Evolutionary conservation across 306 rosid species (phyloP).

Genomic region (Senna siamea): DNA sequence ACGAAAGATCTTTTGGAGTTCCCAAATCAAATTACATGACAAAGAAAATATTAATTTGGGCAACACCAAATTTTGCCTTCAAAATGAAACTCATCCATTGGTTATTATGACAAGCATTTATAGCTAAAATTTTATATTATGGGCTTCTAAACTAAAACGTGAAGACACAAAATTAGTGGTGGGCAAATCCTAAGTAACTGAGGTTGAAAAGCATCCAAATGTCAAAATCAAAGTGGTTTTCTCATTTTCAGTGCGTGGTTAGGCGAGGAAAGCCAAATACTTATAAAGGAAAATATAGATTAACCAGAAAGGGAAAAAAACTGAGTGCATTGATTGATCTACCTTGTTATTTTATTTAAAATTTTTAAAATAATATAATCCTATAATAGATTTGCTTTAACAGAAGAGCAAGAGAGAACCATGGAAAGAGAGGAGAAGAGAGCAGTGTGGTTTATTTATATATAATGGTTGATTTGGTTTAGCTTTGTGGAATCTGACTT

Average conservation of each 20-base stretch:
- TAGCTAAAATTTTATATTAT: not conserved
- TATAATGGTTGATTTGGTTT: slow-evolving; percentile 35
- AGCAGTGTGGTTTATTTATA: slow-evolving; percentile 36
- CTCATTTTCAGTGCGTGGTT: not conserved
- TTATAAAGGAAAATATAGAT: not conserved
- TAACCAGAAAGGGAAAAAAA: no score
- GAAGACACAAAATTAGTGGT: not conserved
- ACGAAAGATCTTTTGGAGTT: not conserved
- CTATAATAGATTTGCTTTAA: not conserved
- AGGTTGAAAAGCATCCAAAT: not conserved
- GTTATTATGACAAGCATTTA: not conserved
- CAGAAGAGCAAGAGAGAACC: not conserved
- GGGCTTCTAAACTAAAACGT: no score
- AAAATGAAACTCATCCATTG: not conserved
- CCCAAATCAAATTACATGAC: not conserved
- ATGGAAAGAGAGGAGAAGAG: slow-evolving; percentile 33
- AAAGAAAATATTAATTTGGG: not conserved
- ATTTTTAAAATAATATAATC: no score
- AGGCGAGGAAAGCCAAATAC: not conserved
- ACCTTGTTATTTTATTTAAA: no score
- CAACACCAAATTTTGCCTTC: not conserved
- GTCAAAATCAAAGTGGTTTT: not conserved
- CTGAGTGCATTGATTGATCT: no score
- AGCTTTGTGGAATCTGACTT: slow-evolving; percentile 38
- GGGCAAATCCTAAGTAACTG: not conserved